Base-by-base conservation (phyloP, 768 basidiomycete species). In the Mycena pura region DNA sequence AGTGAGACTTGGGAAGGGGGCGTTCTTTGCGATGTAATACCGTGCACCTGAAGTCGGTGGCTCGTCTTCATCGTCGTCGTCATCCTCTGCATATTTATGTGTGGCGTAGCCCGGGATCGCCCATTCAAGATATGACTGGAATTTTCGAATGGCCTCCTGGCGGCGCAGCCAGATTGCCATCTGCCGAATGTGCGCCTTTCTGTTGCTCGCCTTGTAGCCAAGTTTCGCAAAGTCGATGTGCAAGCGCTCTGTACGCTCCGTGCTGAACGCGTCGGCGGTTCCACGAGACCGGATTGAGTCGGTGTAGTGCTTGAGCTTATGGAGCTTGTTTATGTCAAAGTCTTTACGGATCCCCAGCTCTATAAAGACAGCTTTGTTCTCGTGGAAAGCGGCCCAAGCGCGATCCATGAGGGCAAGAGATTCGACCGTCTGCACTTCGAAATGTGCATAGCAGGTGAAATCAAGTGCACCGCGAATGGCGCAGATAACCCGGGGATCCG, bases 101-200 rank as follows among this genome's bases (percentile, higher is more conserved):
- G 43, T 44, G 19, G 17, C 13, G 17, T 56, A 56, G 19, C 31
- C 52, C 5, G 52, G 52, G 17, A 54, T 17, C 1, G 52, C 41
- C 52, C 52, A 54, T 14, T 54, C 29, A 3, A 54, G 52, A 28
- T 29, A 54, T 1, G 27, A 6, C 2, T 28, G 14, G 29, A 54
- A 54, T 19, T 43, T 54, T 5, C 34, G 27, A 3, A 54, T 29
- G 11, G 38, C 4, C 45, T 80, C 78, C 31, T 74, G 74, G 4
- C 70, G 65, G 2, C 58, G 43, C 0, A 80, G 63, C 73, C 73
- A 77, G 3, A 29, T 29, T 0, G 72, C 69, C 80, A 80, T 81
- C 56, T 79, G 79, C 21, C 51, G 44, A 15, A 65, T 48, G 45
- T 71, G 68, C 24, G 72, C 68, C 1, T 60, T 40, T 47, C 60